Evolutionary conservation across 768 basidiomycete genomes (phyloP).

Genomic region (Tulasnella sp.): DNA sequence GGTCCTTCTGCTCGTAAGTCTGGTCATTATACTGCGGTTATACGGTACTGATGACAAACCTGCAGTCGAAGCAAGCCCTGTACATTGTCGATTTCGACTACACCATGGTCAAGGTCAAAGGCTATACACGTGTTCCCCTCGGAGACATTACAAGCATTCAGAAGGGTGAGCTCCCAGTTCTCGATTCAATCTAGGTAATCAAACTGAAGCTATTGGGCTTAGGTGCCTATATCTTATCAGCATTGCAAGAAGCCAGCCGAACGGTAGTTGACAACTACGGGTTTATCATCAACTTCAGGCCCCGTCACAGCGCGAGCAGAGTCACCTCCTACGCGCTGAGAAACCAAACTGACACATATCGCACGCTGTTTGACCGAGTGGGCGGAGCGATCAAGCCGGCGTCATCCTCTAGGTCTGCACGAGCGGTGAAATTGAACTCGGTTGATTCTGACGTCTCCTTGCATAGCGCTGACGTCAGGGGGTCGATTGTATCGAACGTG

Average conservation of each 20-base stretch:
- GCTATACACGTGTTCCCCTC: slow-evolving; percentile 82
- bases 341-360: slow-evolving; percentile 34
- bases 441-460: neutral
- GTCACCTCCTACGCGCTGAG: slow-evolving; percentile 76
- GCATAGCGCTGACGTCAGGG: neutral
- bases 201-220: neutral
- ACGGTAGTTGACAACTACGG: slow-evolving; percentile 84
- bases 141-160: slow-evolving; percentile 63
- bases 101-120: slow-evolving; percentile 80
- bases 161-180: slow-evolving; percentile 45
- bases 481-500: slow-evolving; percentile 16
- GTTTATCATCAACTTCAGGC: slow-evolving; percentile 70
- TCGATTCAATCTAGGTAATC: neutral
- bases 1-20: slow-evolving; percentile 69
- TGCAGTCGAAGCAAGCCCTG: slow-evolving; percentile 38
- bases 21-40: neutral
- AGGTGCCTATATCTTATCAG: slow-evolving; percentile 95
- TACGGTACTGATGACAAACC: neutral
- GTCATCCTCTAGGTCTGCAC: neutral
- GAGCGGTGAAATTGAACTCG: neutral
- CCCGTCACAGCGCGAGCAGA: slow-evolving; percentile 58
- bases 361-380: slow-evolving; percentile 8
- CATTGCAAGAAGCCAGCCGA: slow-evolving; percentile 83
- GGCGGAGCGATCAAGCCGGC: neutral
- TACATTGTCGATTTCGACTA: slow-evolving; percentile 93